phyloP scores from a whole-genome alignment of 2,329 filamentous ascomycete species.

The Alternaria brassicae region DNA sequence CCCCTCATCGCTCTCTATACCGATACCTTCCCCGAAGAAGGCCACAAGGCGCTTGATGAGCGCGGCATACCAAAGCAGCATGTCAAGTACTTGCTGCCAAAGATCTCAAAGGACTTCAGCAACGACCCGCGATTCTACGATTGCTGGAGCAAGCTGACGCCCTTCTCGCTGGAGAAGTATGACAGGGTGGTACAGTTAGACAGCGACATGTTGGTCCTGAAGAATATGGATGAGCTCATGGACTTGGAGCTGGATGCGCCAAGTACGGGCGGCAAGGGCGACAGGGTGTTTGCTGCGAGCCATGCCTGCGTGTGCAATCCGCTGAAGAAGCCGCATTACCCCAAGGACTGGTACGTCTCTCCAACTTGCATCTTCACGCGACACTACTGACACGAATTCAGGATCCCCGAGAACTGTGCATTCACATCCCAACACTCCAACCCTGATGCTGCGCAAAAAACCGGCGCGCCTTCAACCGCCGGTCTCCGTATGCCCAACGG shows the following conservation, averaged over 20 bases:
- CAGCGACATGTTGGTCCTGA: slow-evolving; percentile 82
- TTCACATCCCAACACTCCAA: slow-evolving; percentile 64
- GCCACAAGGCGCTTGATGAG: slow-evolving; percentile 71
- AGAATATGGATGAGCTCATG: slow-evolving; percentile 94
- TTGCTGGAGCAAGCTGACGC: slow-evolving; percentile 86
- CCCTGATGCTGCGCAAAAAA: slow-evolving; percentile 59
- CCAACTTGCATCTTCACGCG: neutral
- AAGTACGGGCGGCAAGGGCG: slow-evolving; percentile 59
- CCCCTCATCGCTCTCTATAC: slow-evolving; percentile 86
- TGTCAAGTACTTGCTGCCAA: slow-evolving; percentile 76
- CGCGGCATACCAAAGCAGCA: slow-evolving; percentile 73
- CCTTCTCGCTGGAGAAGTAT: slow-evolving; percentile 79
- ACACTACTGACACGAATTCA: slow-evolving; percentile 1
- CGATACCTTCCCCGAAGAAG: slow-evolving; percentile 72
- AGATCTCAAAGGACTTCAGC: slow-evolving; percentile 69
- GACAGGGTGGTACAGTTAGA: slow-evolving; percentile 83
- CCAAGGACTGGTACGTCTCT: slow-evolving; percentile 67
- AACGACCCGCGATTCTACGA: slow-evolving; percentile 87
- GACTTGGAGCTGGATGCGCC: slow-evolving; percentile 73
- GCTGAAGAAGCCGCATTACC: slow-evolving; percentile 78
- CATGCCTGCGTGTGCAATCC: slow-evolving; percentile 91
- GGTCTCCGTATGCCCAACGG: slow-evolving; percentile 67
- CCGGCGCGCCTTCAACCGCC: slow-evolving; percentile 58
- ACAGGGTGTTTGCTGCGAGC: slow-evolving; percentile 78
- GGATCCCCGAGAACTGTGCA: slow-evolving; percentile 66